Evolutionary conservation across 495 filamentous ascomycete species (phyloP).

Genomic region (Copromyces sp.): DNA sequence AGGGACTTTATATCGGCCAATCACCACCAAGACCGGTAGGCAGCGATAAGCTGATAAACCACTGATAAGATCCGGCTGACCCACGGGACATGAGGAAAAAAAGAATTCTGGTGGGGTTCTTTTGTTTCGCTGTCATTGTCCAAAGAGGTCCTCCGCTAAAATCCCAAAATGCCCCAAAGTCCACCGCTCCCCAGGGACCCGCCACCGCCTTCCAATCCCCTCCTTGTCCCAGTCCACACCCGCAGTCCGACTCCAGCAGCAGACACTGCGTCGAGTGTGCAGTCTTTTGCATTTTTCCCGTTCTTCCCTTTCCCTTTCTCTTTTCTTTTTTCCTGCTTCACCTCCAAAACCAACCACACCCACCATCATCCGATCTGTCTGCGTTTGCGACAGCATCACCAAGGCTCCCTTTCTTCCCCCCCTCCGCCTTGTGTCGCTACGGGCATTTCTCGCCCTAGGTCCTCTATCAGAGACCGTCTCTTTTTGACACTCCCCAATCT

Average conservation of each 20-base stretch:
- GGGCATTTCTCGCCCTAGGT: not conserved
- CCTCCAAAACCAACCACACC: not conserved
- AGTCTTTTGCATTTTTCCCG: not conserved
- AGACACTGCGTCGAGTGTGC: not conserved
- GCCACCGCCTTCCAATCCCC: not conserved
- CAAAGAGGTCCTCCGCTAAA: not conserved
- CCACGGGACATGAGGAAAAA: not conserved
- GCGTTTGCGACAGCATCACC: not conserved
- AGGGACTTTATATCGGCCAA: not conserved
- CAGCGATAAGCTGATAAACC: not conserved
- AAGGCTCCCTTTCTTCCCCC: not conserved
- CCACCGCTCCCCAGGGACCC: not conserved
- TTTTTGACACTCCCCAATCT: not conserved
- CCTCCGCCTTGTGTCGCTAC: not conserved
- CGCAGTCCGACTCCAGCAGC: not conserved
- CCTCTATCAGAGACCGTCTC: not conserved
- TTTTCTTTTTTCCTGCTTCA: not conserved
- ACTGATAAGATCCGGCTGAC: constrained; percentile 6
- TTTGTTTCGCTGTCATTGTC: not conserved
- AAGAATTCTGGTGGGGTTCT: not conserved
- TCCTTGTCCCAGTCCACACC: not conserved
- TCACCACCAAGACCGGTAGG: not conserved
- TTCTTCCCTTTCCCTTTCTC: not conserved
- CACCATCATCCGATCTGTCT: not conserved
- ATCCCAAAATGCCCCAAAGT: not conserved